These are phyloP conservation scores for Candida quercuum DNA, from an alignment of 805 yeast genomes.

Conservation along the genomic window DNA sequence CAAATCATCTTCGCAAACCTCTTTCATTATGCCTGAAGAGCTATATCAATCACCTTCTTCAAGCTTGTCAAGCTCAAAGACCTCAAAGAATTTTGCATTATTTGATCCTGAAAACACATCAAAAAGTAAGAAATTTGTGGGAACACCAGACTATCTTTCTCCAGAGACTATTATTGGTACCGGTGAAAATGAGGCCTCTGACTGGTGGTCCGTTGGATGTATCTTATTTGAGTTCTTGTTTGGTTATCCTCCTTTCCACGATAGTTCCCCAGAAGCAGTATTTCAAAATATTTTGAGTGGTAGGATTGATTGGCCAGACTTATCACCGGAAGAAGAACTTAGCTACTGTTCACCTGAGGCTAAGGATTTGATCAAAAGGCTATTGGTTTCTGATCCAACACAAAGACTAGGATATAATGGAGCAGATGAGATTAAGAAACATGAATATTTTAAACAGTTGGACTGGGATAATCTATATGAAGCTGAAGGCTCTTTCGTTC, in stretches of 20 bases:
- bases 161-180: slow-evolving; percentile 91
- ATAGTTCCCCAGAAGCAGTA: slow-evolving; percentile 68
- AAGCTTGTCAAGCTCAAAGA: slow-evolving; percentile 6
- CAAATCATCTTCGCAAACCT: slow-evolving; percentile 49
- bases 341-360: slow-evolving; percentile 60
- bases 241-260: slow-evolving; percentile 96
- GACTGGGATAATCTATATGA: slow-evolving; percentile 71
- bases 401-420: slow-evolving; percentile 76
- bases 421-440: slow-evolving; percentile 70
- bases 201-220: slow-evolving; percentile 99
- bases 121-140: slow-evolving; percentile 69
- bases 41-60: slow-evolving; percentile 25
- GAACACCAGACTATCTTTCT: slow-evolving; percentile 96
- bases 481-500: slow-evolving; percentile 80
- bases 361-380: slow-evolving; percentile 59
- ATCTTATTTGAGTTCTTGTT: slow-evolving; percentile 85
- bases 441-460: slow-evolving; percentile 68
- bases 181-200: slow-evolving; percentile 77
- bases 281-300: slow-evolving; percentile 76
- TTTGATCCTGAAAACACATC: slow-evolving; percentile 65
- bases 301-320: slow-evolving; percentile 78
- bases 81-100: slow-evolving; percentile 49
- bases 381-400: slow-evolving; percentile 60
- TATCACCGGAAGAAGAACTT: slow-evolving; percentile 47
- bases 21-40: slow-evolving; percentile 52